These are phyloP conservation scores for Hypsizygus ulmarius DNA, from an alignment of 1,284 basidiomycete species.

Conservation along the genomic window DNA sequence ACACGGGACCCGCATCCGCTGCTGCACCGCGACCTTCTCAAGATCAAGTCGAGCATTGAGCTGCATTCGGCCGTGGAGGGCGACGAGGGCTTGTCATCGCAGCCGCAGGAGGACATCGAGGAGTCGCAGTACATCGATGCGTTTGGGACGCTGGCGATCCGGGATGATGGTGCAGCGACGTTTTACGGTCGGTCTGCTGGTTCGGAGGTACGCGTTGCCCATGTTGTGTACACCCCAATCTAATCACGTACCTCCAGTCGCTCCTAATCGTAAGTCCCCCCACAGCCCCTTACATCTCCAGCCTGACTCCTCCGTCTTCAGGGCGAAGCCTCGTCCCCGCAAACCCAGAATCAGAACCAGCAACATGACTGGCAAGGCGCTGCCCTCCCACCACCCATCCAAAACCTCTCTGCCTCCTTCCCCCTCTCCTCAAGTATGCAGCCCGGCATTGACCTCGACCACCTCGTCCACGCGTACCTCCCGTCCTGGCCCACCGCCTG, in stretches of 20 bases:
- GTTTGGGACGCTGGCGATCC: conserved; percentile 61
- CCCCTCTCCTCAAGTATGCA: conserved; percentile 41
- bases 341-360: conserved; percentile 3
- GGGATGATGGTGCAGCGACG: conserved; percentile 60
- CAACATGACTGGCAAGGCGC: conserved; percentile 16
- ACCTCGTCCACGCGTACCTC: conserved; percentile 46
- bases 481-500: conserved; percentile 57
- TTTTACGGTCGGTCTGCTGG: conserved; percentile 67
- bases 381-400: conserved; percentile 33
- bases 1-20: conserved; percentile 59
- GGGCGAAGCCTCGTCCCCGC: conserved; percentile 34
- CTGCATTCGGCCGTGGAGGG: conserved; percentile 52
- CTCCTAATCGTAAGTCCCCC: conserved; percentile 46
- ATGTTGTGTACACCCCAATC: conserved; percentile 2
- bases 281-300: conserved; percentile 3
- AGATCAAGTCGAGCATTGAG: conserved; percentile 68
- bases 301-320: conserved; percentile 16
- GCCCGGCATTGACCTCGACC: conserved; percentile 40
- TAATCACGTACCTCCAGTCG: conserved; percentile 33
- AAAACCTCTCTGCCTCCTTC: conserved; percentile 49
- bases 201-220: conserved; percentile 47
- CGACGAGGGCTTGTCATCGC: conserved; percentile 20
- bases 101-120: conserved; percentile 39
- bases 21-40: conserved; percentile 58
- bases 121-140: conserved; percentile 52